Conservation (phyloP, 2,329 filamentous ascomycete species). For the Phyllosticta citrichinensis region DNA sequence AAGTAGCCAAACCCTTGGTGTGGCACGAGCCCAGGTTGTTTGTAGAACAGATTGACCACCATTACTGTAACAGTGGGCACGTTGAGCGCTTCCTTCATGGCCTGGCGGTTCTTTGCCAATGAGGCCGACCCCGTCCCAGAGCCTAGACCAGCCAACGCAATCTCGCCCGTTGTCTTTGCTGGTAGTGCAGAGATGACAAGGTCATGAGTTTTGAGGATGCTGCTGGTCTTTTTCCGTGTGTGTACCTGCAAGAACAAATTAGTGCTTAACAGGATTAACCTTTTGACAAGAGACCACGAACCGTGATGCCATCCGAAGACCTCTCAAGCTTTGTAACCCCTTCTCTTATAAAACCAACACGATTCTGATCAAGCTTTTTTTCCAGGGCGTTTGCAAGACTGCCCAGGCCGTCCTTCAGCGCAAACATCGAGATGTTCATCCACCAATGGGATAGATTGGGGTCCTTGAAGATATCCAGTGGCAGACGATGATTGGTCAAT, state of each 20-base stretch:
- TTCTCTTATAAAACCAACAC: constrained; percentile 29
- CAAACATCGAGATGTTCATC: constrained; percentile 26
- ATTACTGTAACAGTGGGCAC: constrained; percentile 68
- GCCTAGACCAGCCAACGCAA: constrained; percentile 6
- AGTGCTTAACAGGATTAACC: not conserved
- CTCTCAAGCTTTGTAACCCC: constrained; percentile 37
- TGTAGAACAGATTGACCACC: constrained; percentile 85
- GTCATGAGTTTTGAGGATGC: constrained; percentile 31
- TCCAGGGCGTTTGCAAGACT: constrained; percentile 29
- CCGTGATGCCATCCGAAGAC: constrained; percentile 1
- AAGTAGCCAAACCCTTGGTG: constrained; percentile 81
- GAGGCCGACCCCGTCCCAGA: not conserved
- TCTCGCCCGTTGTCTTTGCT: constrained; percentile 22
- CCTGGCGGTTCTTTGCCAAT: not conserved
- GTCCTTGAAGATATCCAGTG: not conserved
- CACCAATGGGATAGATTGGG: too few relatives aligned
- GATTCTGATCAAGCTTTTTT: constrained; percentile 15
- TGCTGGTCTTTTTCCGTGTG: not conserved
- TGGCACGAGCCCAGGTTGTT: constrained; percentile 52
- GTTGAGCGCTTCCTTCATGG: not conserved
- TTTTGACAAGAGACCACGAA: not conserved
- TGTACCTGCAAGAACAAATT: not conserved
- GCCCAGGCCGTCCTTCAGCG: constrained; percentile 35
- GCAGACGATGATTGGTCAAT: not conserved
- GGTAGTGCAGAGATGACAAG: constrained; percentile 58